Percentiles rank a stretch among this genome's conserved stretches.
Conservation (phyloP, 1,284 basidiomycete species). For the Ganoderma lingzhi region DNA sequence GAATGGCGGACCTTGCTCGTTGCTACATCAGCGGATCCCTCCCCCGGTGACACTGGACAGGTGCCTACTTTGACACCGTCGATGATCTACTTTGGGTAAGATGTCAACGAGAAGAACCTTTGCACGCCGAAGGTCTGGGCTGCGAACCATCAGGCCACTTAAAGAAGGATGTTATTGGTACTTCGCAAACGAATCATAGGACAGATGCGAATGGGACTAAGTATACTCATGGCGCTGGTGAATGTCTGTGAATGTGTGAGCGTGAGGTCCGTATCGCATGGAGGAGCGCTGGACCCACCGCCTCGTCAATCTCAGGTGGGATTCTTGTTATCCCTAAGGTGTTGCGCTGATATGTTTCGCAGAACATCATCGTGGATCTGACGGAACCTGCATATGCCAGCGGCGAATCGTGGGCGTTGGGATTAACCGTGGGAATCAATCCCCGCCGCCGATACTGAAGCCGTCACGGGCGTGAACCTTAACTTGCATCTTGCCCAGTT, state of each 20-base stretch:
- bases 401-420: background rate
- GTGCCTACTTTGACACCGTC: background rate
- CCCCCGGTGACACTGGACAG: background rate
- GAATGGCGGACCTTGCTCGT: background rate
- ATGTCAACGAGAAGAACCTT: background rate
- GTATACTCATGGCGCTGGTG: background rate
- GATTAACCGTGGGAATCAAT: background rate
- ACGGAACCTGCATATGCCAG: background rate
- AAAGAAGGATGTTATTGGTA: too few relatives aligned
- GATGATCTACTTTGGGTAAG: background rate
- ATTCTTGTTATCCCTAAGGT: background rate
- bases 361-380: background rate
- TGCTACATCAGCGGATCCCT: background rate
- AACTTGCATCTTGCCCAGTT: background rate
- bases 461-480: background rate
- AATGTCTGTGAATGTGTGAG: background rate
- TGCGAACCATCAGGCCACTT: background rate
- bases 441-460: background rate
- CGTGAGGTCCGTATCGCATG: background rate
- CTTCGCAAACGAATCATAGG: background rate
- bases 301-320: background rate
- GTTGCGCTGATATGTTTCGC: background rate
- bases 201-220: background rate
- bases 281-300: background rate
- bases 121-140: background rate